phyloP scores from a whole-genome alignment of 176 grass and related monocot species.

The Oryza glumipatula region DNA sequence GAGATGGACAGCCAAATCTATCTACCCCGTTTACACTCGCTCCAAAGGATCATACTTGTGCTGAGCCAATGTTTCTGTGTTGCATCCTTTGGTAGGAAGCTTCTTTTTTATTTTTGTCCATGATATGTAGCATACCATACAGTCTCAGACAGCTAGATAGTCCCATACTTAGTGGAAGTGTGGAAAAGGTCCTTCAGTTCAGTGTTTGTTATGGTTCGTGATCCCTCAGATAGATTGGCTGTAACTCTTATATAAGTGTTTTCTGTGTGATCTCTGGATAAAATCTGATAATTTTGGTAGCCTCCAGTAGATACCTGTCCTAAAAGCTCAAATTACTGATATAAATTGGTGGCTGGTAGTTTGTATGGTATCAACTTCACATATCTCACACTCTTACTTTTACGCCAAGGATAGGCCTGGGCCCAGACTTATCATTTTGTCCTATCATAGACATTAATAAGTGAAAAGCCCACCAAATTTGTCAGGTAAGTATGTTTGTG shows the following conservation, averaged over 20 bases:
- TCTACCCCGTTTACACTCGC: not conserved
- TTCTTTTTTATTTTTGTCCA: not conserved
- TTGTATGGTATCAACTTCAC: not conserved
- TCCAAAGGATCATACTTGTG: not conserved
- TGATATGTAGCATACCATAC: not conserved
- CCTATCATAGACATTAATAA: not conserved
- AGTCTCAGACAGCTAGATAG: not conserved
- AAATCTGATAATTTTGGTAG: conserved; percentile 15
- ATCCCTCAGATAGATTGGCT: not conserved
- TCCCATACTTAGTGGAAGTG: not conserved
- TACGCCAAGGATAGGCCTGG: not conserved
- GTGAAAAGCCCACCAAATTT: not conserved
- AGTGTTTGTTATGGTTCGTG: not conserved
- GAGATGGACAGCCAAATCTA: not conserved
- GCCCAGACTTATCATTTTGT: not conserved
- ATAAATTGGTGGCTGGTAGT: not conserved
- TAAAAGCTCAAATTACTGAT: not conserved
- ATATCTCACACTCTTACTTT: not conserved
- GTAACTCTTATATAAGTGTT: not conserved
- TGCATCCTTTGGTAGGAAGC: not conserved
- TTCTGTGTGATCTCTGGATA: not conserved
- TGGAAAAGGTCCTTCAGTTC: not conserved
- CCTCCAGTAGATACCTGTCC: not conserved
- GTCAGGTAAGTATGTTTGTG: not conserved
- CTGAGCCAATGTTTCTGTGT: not conserved